Base-by-base conservation (phyloP, 176 grass and related monocot species). In the Oryza punctata region DNA sequence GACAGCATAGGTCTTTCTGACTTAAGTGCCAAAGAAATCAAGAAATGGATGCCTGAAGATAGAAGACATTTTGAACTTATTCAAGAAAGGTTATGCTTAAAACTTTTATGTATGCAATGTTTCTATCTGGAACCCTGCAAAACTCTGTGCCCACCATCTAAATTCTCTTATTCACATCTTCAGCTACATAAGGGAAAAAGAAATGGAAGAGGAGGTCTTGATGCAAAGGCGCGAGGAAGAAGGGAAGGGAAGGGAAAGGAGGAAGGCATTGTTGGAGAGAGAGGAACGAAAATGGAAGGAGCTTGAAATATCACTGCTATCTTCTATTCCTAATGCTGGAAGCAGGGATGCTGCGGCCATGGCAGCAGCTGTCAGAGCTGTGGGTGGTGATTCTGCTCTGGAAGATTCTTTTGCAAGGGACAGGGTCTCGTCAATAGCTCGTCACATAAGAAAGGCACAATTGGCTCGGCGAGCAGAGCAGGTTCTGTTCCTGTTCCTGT, bases 41-140 rank as follows among this genome's bases (percentile, higher is more conserved):
- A 99, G 85, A 99, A 96, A 85, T 99, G 96, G 96, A 99, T 99
- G 93, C 96, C 93, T 19, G 93, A 99, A 86, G 96, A 99, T 77
- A 83, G 93, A 26, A 96, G 87, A 41, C 93, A 99, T 79, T 99
- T 99, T 44, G 96, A 99, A 78, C 87, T 96, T 30, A 94, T 99
- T 81, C 96, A 99, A 88, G 96, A 99, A 89, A 99, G 96, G 96
- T 98, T 66, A 28, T n/a, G 75, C 26, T 80, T 32, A 23, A 21
- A 86, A 21, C 19, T 52, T 70, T 85, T 41, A 72, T 32, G 27
- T 57, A 72, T 69, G 76, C 19, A 19, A 70, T 78, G 12, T 35
- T 63, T 78, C 3, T 59, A 46, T 61, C 4, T 16, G 63, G 27
- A n/a, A 6, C 10, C 70, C 10, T 12, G 41, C 43, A 26, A 54